Evolutionary conservation across 345 rosid genomes (phyloP).

Genomic region (Turritis glabra): DNA sequence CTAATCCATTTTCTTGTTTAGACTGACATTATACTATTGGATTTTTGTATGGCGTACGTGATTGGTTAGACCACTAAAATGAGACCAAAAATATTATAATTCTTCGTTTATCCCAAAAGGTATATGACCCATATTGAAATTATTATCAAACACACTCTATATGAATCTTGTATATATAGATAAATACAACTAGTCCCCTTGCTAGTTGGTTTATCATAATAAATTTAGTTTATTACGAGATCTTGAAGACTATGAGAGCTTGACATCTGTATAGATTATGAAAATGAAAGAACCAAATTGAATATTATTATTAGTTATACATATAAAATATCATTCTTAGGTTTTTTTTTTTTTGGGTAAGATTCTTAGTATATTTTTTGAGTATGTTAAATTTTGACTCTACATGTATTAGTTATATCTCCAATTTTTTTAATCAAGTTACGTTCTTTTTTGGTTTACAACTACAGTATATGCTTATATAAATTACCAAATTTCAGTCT

Average conservation of each 20-base stretch:
- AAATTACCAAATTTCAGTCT: not conserved
- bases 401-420: not conserved
- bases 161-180: slow-evolving; percentile 12
- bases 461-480: not conserved
- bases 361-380: not conserved
- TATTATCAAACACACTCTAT: not conserved
- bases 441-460: not conserved
- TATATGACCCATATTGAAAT: slow-evolving; percentile 32
- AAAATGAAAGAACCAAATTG: slow-evolving; percentile 14
- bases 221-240: not conserved
- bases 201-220: not conserved
- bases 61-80: slow-evolving; percentile 23
- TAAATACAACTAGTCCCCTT: not conserved
- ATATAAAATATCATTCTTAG: not conserved
- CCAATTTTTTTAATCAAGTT: not conserved
- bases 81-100: slow-evolving; percentile 6
- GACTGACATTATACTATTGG: not conserved
- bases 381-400: not conserved
- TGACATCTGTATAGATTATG: slow-evolving; percentile 22
- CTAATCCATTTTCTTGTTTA: slow-evolving; percentile 7
- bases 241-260: not conserved
- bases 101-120: slow-evolving; percentile 35
- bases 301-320: not conserved
- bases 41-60: slow-evolving; percentile 22
- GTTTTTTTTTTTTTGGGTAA: no score